phyloP scores from a whole-genome alignment of 169 alveolate species.

The Neospora caninum region DNA sequence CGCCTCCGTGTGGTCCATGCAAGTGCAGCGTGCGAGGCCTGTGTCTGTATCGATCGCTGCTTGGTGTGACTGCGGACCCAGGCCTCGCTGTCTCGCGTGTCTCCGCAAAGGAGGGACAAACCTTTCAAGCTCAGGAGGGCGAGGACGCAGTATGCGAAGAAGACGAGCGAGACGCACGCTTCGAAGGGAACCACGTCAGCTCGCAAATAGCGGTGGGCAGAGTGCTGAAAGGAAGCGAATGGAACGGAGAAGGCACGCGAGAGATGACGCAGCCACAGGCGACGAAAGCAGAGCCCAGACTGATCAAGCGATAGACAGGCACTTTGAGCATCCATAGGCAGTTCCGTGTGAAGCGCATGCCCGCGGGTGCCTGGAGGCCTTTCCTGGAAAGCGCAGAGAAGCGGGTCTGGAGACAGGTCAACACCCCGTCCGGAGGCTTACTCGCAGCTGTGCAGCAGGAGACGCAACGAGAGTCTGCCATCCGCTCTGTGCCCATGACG shows the following conservation, averaged over 20 bases:
- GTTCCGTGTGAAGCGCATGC: too few relatives aligned
- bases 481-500: neutral
- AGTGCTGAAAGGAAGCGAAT: neutral
- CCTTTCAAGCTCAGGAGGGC: slow-evolving; percentile 2
- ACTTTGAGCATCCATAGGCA: too few relatives aligned
- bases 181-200: neutral
- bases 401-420: too few relatives aligned
- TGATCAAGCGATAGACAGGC: too few relatives aligned
- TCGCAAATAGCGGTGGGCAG: neutral
- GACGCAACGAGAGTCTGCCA: neutral
- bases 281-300: too few relatives aligned
- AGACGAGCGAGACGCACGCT: neutral
- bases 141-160: neutral
- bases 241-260: neutral
- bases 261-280: too few relatives aligned
- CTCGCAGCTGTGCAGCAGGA: neutral
- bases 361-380: too few relatives aligned
- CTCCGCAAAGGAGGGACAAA: neutral
- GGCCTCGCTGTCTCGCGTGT: neutral
- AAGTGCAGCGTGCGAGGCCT: too few relatives aligned
- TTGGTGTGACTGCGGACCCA: too few relatives aligned
- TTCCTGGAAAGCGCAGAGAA: too few relatives aligned
- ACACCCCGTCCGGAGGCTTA: neutral
- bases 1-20: too few relatives aligned
- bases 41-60: too few relatives aligned